These are phyloP conservation scores for Jackrogersella minutella DNA, from an alignment of 495 filamentous ascomycete species.

Conservation along the genomic window DNA sequence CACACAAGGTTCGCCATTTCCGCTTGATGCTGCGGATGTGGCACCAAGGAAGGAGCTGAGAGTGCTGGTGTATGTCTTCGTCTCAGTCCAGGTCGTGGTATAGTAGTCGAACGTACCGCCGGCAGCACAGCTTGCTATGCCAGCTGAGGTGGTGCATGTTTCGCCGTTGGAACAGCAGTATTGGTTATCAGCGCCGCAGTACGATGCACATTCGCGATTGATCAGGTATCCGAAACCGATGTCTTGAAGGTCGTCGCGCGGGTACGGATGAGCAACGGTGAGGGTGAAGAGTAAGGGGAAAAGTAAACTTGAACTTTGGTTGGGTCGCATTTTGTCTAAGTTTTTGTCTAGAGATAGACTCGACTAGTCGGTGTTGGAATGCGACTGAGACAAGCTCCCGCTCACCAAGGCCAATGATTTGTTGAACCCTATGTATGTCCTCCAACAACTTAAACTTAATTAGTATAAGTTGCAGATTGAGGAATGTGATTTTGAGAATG, in stretches of 20 bases:
- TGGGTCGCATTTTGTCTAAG: conserved; percentile 42
- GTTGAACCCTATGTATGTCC: conserved; percentile 19
- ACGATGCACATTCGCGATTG: conserved; percentile 63
- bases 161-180: conserved; percentile 71
- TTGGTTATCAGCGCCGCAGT: conserved; percentile 72
- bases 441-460: conserved; percentile 22
- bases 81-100: conserved; percentile 80
- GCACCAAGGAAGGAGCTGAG: conserved; percentile 57
- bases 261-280: conserved; percentile 52
- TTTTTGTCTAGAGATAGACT: conserved; percentile 18
- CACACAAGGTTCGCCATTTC: conserved; percentile 62
- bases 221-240: conserved; percentile 53
- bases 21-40: conserved; percentile 49
- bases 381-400: conserved; percentile 35
- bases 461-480: conserved; percentile 12
- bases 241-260: conserved; percentile 47
- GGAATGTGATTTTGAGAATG: conserved; percentile 22
- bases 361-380: conserved; percentile 26
- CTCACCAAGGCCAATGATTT: conserved; percentile 18
- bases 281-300: conserved; percentile 46
- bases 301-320: conserved; percentile 18
- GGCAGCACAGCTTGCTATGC: conserved; percentile 49
- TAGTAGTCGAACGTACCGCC: conserved; percentile 67
- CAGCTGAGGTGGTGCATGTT: conserved; percentile 69
- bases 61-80: conserved; percentile 70